Conservation (phyloP, 1,284 basidiomycete genomes). For the Blastosporella zonata region DNA sequence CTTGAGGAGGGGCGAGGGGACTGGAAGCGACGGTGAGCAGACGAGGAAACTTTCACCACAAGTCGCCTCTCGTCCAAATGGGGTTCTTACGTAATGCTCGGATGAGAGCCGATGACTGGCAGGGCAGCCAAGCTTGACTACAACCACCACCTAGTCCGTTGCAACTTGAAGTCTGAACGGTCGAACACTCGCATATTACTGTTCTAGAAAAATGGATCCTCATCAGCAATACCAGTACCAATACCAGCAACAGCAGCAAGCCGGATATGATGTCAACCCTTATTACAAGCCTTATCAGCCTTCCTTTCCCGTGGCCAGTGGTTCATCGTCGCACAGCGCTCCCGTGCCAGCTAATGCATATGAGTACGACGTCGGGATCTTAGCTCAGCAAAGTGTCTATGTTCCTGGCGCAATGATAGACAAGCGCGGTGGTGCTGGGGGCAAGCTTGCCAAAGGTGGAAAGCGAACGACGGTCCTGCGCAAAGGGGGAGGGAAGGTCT, state of each 20-base stretch:
- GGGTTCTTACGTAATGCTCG: conserved; percentile 21
- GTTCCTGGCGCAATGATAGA: conserved; percentile 86
- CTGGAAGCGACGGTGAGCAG: conserved; percentile 34
- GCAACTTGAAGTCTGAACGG: background rate
- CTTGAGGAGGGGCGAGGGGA: conserved; percentile 50
- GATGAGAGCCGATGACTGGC: background rate
- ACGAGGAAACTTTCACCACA: conserved; percentile 12
- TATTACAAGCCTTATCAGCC: conserved; percentile 77
- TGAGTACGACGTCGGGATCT: conserved; percentile 84
- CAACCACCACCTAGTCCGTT: background rate
- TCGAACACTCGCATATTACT: background rate
- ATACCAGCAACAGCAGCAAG: conserved; percentile 35
- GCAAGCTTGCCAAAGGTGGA: conserved; percentile 84
- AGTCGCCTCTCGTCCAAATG: conserved; percentile 12
- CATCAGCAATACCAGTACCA: conserved; percentile 49
- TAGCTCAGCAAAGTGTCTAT: conserved; percentile 85
- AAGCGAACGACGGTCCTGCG: conserved; percentile 93
- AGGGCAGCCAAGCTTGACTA: background rate
- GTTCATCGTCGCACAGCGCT: conserved; percentile 66
- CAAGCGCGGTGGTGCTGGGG: conserved; percentile 79
- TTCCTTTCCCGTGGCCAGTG: conserved; percentile 61
- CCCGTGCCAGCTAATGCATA: conserved; percentile 88
- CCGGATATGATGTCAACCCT: conserved; percentile 63
- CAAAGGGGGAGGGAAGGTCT: conserved; percentile 92
- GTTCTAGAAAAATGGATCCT: conserved; percentile 40